Percentiles rank a stretch among this genome's conserved stretches.
Conservation (phyloP, 2,329 filamentous ascomycete genomes). For the Cadophora sp. region DNA sequence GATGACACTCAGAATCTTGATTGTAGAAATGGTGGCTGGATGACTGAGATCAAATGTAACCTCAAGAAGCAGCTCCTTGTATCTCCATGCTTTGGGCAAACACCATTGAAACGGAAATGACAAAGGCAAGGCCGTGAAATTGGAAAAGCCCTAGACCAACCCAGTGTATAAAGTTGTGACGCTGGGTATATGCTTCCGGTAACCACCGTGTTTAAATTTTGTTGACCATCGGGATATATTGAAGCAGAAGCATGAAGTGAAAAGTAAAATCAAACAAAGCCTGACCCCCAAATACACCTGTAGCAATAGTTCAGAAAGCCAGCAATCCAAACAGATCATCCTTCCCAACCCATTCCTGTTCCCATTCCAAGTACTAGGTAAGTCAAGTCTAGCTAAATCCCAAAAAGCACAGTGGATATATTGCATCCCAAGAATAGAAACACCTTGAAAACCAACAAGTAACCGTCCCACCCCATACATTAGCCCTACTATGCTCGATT, state of each 20-base stretch:
- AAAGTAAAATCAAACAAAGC: not conserved
- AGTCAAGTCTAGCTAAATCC: conserved; percentile 8
- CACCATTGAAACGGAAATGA: not conserved
- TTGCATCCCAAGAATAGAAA: conserved; percentile 33
- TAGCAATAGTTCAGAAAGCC: not conserved
- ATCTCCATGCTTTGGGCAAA: not conserved
- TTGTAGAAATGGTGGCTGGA: not conserved
- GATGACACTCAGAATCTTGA: not conserved
- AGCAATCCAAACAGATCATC: conserved; percentile 20
- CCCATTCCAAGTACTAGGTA: conserved; percentile 20
- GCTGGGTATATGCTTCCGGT: not conserved
- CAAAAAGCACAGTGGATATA: conserved; percentile 35
- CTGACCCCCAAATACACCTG: not conserved
- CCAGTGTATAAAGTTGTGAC: not conserved
- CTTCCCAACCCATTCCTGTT: conserved; percentile 23
- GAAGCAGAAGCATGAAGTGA: not conserved
- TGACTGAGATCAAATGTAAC: not conserved
- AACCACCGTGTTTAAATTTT: not conserved
- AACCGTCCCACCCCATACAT: not conserved
- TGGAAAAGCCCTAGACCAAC: not conserved
- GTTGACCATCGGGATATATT: not conserved
- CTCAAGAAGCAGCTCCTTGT: not conserved
- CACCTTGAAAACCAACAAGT: not conserved
- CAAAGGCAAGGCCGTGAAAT: not conserved
- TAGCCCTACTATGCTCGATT: conserved; percentile 5